Evolutionary conservation across 306 rosid species (phyloP).

Genomic region (Spatholobus suberectus): DNA sequence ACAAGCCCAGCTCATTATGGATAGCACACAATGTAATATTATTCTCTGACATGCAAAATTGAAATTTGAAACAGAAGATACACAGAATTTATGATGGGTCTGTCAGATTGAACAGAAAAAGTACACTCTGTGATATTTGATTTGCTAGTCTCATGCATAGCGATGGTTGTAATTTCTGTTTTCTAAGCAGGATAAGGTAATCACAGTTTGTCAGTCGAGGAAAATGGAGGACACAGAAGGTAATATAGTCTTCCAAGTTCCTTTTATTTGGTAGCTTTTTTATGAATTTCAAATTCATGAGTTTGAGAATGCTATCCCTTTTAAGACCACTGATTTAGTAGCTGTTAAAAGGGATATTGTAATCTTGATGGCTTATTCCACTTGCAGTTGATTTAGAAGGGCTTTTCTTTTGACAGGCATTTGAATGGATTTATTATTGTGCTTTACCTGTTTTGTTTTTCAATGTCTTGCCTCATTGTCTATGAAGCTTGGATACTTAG

Average conservation of each 20-base stretch:
- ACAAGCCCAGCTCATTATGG: not conserved
- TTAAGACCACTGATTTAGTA: not conserved
- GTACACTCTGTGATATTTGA: not conserved
- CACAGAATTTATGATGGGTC: not conserved
- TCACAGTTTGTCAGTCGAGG: constrained; percentile 83
- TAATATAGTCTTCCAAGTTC: constrained; percentile 36
- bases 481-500: too few species aligned
- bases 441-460: constrained; percentile 13
- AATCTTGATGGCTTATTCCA: not conserved
- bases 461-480: not conserved
- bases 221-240: constrained; percentile 61
- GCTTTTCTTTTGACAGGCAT: constrained; percentile 5
- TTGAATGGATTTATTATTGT: constrained; percentile 10
- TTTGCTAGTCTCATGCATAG: constrained; percentile 35
- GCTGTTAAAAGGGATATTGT: constrained; percentile 15
- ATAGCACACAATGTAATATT: not conserved
- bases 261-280: not conserved
- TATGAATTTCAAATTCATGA: not conserved
- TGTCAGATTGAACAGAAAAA: constrained; percentile 14
- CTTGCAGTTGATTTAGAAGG: not conserved
- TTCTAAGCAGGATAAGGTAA: constrained; percentile 78
- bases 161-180: constrained; percentile 40
- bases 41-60: not conserved
- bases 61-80: constrained; percentile 34
- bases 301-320: constrained; percentile 27